phyloP scores from a whole-genome alignment of 768 basidiomycete species.

The Mycena crocata region DNA sequence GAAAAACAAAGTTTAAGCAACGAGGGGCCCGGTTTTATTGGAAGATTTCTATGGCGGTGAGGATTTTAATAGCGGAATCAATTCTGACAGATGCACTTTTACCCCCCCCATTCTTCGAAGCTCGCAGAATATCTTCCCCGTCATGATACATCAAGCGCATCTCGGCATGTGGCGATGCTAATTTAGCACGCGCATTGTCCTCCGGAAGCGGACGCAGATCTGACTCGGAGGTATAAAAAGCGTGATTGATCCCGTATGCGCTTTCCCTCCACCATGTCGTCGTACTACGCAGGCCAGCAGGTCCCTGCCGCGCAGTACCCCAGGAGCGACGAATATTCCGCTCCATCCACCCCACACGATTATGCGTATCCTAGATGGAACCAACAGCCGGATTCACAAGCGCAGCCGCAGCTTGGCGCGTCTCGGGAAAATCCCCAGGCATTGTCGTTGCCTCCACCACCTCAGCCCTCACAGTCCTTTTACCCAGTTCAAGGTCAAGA shows the following conservation, averaged over 20 bases:
- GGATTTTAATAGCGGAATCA: too few species aligned
- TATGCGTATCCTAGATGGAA: constrained; percentile 46
- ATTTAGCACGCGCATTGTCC: constrained; percentile 13
- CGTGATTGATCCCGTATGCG: constrained; percentile 36
- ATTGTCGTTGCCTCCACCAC: constrained; percentile 3
- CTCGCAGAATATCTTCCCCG: too few species aligned
- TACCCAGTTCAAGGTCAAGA: constrained; percentile 36
- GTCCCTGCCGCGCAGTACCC: constrained; percentile 41
- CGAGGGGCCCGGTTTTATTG: too few species aligned
- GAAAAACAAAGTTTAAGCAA: too few species aligned
- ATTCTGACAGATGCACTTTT: too few species aligned
- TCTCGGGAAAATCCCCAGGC: constrained; percentile 14
- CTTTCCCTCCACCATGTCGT: constrained; percentile 54
- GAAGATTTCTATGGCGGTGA: too few species aligned
- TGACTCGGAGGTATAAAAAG: constrained; percentile 47
- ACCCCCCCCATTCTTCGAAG: too few species aligned
- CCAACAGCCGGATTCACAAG: constrained; percentile 41
- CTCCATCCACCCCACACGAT: constrained; percentile 59
- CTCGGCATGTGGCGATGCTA: neutral
- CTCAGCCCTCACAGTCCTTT: constrained; percentile 25
- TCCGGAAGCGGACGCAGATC: neutral
- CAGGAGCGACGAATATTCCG: constrained; percentile 58
- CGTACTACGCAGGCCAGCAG: constrained; percentile 56
- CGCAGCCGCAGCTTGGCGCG: constrained; percentile 40
- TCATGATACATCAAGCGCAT: too few species aligned